Evolutionary conservation across 2,329 filamentous ascomycete genomes (phyloP).

Genomic region (Amauroascus niger): DNA sequence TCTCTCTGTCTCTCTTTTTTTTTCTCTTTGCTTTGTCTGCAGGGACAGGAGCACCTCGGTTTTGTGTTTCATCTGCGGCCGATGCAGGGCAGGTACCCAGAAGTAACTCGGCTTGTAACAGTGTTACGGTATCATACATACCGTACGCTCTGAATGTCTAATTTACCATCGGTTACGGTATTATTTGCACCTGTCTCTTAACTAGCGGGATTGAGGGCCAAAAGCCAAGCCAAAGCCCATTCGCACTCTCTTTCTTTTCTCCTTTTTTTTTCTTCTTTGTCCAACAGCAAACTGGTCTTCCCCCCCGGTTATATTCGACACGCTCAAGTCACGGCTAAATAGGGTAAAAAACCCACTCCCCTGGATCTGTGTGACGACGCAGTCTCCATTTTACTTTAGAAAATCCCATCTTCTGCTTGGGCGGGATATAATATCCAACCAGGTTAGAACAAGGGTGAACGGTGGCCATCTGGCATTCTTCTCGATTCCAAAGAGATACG

Average conservation of each 20-base stretch:
- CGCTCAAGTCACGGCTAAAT: no score
- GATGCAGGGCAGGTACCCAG: conserved; percentile 1
- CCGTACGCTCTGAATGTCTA: background rate
- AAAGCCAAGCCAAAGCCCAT: no score
- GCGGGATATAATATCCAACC: conserved; percentile 4
- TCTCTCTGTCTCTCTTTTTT: no score
- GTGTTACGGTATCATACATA: background rate
- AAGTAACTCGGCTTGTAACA: background rate
- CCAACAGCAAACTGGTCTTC: no score
- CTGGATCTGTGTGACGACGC: background rate
- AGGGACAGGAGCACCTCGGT: conserved; percentile 3
- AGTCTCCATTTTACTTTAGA: background rate
- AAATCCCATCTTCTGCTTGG: background rate
- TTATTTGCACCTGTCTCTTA: background rate
- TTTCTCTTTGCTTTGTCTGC: conserved; percentile 7
- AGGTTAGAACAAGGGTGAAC: background rate
- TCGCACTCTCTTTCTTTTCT: no score
- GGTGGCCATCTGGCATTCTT: background rate
- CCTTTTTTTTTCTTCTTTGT: background rate
- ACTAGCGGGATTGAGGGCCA: no score
- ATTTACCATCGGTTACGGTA: conserved; percentile 3
- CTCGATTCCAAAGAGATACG: background rate
- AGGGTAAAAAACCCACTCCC: background rate
- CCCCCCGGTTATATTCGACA: no score
- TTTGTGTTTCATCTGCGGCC: conserved; percentile 5